These are phyloP conservation scores for Pseudogymnoascus sp. DNA, from an alignment of 2,329 filamentous ascomycete genomes.

Conservation along the genomic window DNA sequence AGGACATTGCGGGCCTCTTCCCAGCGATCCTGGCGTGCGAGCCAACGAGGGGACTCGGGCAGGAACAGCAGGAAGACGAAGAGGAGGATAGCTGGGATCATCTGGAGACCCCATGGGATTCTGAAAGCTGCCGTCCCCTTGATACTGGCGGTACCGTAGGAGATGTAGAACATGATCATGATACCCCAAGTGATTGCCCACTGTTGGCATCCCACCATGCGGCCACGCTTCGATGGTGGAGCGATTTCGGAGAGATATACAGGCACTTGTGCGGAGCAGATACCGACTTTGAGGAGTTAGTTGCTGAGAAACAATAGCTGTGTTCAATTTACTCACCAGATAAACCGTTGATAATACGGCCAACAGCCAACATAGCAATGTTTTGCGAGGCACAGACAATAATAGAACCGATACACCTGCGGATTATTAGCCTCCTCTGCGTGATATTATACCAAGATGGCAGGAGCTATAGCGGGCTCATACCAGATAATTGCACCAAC, in stretches of 20 bases:
- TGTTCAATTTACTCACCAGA: constrained; percentile 25
- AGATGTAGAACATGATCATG: constrained; percentile 64
- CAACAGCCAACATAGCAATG: constrained; percentile 46
- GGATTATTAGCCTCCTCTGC: constrained; percentile 25
- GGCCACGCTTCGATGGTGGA: constrained; percentile 49
- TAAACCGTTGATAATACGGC: constrained; percentile 55
- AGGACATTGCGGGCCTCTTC: constrained; percentile 40
- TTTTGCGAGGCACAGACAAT: constrained; percentile 53
- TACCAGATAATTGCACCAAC: constrained; percentile 40
- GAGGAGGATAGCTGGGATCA: constrained; percentile 52
- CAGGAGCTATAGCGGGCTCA: constrained; percentile 6
- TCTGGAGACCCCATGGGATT: constrained; percentile 58
- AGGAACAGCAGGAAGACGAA: constrained; percentile 53
- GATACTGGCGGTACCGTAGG: constrained; percentile 57
- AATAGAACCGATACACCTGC: constrained; percentile 51
- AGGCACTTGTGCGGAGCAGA: constrained; percentile 59
- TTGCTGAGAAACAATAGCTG: not conserved
- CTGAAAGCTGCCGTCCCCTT: constrained; percentile 51
- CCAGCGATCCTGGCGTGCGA: constrained; percentile 55
- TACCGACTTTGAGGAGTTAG: constrained; percentile 41
- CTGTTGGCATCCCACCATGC: constrained; percentile 65
- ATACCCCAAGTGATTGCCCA: constrained; percentile 67
- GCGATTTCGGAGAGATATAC: constrained; percentile 64
- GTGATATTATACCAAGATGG: constrained; percentile 10
- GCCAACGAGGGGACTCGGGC: constrained; percentile 56